These are phyloP conservation scores for Babesia sp. DNA, from an alignment of 169 alveolate species.

Conservation along the genomic window DNA sequence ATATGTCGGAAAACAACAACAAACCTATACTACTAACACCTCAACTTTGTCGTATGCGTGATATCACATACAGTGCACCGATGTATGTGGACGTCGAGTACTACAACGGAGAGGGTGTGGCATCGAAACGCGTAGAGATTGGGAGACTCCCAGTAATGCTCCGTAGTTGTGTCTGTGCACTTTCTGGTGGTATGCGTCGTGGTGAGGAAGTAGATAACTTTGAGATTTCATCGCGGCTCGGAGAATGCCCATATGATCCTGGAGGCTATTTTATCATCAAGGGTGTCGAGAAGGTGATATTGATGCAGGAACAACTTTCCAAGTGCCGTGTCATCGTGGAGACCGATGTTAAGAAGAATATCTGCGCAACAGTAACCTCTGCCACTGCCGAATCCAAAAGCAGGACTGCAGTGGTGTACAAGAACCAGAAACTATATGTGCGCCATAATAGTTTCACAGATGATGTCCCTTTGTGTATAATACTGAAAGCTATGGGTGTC, in stretches of 20 bases:
- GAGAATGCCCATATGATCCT: slow-evolving; percentile 94
- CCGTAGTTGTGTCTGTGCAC: slow-evolving; percentile 88
- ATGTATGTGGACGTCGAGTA: slow-evolving; percentile 94
- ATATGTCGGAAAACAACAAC: slow-evolving; percentile 83
- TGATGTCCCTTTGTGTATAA: slow-evolving; percentile 94
- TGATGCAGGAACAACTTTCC: slow-evolving; percentile 98
- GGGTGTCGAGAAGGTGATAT: slow-evolving; percentile 97
- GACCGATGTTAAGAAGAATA: slow-evolving; percentile 89
- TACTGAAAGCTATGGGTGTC: slow-evolving; percentile 98
- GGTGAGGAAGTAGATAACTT: slow-evolving; percentile 18
- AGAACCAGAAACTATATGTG: slow-evolving; percentile 90
- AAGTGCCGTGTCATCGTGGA: slow-evolving; percentile 98
- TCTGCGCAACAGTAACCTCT: slow-evolving; percentile 95
- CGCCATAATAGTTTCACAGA: slow-evolving; percentile 94
- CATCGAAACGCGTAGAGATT: slow-evolving; percentile 86
- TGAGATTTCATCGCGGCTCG: slow-evolving; percentile 66
- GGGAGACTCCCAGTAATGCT: slow-evolving; percentile 98
- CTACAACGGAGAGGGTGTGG: slow-evolving; percentile 87
- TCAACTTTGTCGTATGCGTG: slow-evolving; percentile 95
- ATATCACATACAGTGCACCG: slow-evolving; percentile 97
- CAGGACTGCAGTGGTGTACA: slow-evolving; percentile 92
- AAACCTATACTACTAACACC: slow-evolving; percentile 87
- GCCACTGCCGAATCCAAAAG: slow-evolving; percentile 97
- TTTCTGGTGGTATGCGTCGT: slow-evolving; percentile 51
- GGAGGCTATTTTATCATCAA: slow-evolving; percentile 98